A percentile compares a stretch with the other conserved stretches of the same genome.
These are phyloP conservation scores for Xerocomus minutiporus DNA, from an alignment of 1,284 basidiomycete species.

Conservation along the genomic window DNA sequence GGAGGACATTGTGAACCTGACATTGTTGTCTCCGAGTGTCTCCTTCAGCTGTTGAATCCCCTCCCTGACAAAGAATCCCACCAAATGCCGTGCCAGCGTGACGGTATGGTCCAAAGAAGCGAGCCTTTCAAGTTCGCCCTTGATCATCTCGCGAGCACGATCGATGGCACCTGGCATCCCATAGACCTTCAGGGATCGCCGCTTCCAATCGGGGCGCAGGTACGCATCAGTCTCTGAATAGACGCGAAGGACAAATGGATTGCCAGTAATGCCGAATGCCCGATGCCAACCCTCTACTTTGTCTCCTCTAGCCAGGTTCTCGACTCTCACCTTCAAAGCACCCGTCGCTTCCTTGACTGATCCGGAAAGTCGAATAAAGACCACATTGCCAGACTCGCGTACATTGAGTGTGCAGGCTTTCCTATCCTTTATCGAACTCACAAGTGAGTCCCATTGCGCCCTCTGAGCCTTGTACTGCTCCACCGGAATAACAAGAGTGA, in stretches of 20 bases:
- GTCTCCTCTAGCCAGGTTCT: conserved; percentile 47
- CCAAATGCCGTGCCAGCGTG: conserved; percentile 32
- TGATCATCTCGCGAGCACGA: conserved; percentile 39
- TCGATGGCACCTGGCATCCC: conserved; percentile 37
- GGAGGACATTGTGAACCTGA: conserved; percentile 1
- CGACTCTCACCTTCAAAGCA: conserved; percentile 52
- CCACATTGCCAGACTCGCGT: conserved; percentile 16
- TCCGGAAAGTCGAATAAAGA: conserved; percentile 29
- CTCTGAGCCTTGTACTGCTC: conserved; percentile 51
- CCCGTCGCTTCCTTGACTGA: conserved; percentile 47
- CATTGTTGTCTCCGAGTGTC: too few species aligned
- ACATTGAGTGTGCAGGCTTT: conserved; percentile 27
- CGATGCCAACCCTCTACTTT: conserved; percentile 48
- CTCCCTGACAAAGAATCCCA: conserved; percentile 45
- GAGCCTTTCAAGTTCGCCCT: conserved; percentile 32
- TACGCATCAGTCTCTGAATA: conserved; percentile 37
- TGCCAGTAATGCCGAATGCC: conserved; percentile 32
- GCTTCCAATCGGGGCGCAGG: conserved; percentile 41
- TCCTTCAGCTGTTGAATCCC: conserved; percentile 40
- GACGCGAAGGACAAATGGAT: conserved; percentile 35
- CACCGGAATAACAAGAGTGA: conserved; percentile 41
- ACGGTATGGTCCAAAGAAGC: conserved; percentile 39
- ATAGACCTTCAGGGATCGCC: conserved; percentile 39
- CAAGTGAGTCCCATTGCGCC: conserved; percentile 44
- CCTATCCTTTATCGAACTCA: conserved; percentile 31